Evolutionary conservation across 2,329 filamentous ascomycete species (phyloP).

Genomic region (Chalara sp.): DNA sequence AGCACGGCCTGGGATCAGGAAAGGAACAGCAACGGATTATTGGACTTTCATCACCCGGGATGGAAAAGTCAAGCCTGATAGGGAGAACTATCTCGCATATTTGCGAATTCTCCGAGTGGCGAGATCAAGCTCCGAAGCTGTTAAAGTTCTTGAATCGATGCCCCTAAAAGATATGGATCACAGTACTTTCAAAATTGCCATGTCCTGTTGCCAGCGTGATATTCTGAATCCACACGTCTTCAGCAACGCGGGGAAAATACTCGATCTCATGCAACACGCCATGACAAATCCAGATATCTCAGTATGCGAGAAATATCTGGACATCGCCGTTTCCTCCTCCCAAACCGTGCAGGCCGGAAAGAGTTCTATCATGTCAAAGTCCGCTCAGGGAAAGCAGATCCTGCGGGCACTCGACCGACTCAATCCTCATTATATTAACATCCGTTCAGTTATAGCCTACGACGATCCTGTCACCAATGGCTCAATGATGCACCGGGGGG

Average conservation of each 20-base stretch:
- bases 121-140: slow-evolving; percentile 56
- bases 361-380: slow-evolving; percentile 26
- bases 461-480: slow-evolving; percentile 6
- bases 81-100: slow-evolving; percentile 61
- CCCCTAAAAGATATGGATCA: slow-evolving; percentile 36
- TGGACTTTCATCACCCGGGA: slow-evolving; percentile 65
- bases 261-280: slow-evolving; percentile 53
- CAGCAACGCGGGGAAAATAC: slow-evolving; percentile 53
- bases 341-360: not conserved
- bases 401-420: slow-evolving; percentile 42
- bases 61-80: slow-evolving; percentile 62
- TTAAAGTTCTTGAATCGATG: slow-evolving; percentile 51
- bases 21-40: slow-evolving; percentile 62
- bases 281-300: slow-evolving; percentile 41
- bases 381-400: slow-evolving; percentile 44
- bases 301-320: slow-evolving; percentile 49
- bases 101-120: slow-evolving; percentile 60
- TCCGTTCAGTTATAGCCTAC: slow-evolving; percentile 20
- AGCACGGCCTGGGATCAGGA: slow-evolving; percentile 19
- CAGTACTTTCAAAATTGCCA: slow-evolving; percentile 63
- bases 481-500: not conserved
- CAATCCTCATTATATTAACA: slow-evolving; percentile 18
- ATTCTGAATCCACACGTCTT: slow-evolving; percentile 68
- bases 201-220: slow-evolving; percentile 69
- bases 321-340: slow-evolving; percentile 40